Percentiles rank a stretch among this genome's conserved stretches.
These are phyloP conservation scores for Sarocladium kiliense DNA, from an alignment of 2,329 filamentous ascomycete genomes.

Conservation along the genomic window DNA sequence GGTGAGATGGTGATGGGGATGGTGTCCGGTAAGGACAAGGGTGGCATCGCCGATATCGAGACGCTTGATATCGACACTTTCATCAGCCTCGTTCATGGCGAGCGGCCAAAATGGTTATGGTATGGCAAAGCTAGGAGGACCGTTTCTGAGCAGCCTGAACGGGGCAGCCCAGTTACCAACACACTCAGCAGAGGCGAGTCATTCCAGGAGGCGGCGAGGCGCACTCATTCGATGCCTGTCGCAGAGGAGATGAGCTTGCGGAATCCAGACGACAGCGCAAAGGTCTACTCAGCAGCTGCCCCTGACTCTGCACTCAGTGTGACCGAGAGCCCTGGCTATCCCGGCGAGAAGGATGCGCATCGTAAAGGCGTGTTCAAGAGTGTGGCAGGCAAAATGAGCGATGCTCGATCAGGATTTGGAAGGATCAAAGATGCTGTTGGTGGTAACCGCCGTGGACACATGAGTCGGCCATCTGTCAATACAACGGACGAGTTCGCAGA, in stretches of 20 bases:
- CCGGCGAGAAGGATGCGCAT: slow-evolving; percentile 49
- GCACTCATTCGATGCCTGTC: slow-evolving; percentile 43
- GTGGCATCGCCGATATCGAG: slow-evolving; percentile 86
- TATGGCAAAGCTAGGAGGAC: slow-evolving; percentile 77
- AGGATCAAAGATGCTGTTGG: slow-evolving; percentile 84
- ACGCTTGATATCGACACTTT: slow-evolving; percentile 86
- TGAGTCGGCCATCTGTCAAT: slow-evolving; percentile 41
- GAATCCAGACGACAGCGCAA: slow-evolving; percentile 40
- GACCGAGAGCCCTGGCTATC: slow-evolving; percentile 33
- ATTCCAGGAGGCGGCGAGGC: slow-evolving; percentile 27
- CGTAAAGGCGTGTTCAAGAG: slow-evolving; percentile 70
- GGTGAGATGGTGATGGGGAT: slow-evolving; percentile 96
- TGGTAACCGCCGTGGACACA: slow-evolving; percentile 47
- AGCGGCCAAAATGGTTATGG: slow-evolving; percentile 91
- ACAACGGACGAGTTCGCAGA: slow-evolving; percentile 10
- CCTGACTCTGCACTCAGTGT: slow-evolving; percentile 42
- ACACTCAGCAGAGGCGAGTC: not conserved
- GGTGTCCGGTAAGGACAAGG: slow-evolving; percentile 80
- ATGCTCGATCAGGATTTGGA: slow-evolving; percentile 76
- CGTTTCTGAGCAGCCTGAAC: slow-evolving; percentile 39
- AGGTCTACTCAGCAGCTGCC: slow-evolving; percentile 37
- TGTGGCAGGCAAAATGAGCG: slow-evolving; percentile 71
- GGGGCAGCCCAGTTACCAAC: slow-evolving; percentile 18
- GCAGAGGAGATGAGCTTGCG: slow-evolving; percentile 47
- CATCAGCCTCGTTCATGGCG: slow-evolving; percentile 70